Percentiles rank a stretch among this genome's conserved stretches.
phyloP scores from a whole-genome alignment of 2,329 filamentous ascomycete species.

The Cladophialophora exuberans region DNA sequence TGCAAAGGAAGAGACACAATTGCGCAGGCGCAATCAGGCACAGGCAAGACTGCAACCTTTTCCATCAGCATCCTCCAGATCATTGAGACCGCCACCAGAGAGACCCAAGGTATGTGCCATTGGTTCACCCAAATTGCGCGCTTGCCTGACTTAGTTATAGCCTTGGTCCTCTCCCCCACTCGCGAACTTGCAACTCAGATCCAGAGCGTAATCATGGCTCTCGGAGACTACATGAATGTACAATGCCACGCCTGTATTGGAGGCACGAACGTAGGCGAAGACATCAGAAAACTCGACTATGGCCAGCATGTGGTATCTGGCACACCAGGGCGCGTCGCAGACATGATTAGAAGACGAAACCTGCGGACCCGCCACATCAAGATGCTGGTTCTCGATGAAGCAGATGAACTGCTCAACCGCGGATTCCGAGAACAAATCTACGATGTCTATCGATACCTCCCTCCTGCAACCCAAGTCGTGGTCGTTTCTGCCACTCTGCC shows the following conservation, averaged over 20 bases:
- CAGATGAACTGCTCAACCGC: conserved; percentile 81
- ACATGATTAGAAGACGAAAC: conserved; percentile 77
- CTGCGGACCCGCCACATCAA: conserved; percentile 75
- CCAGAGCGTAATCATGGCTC: conserved; percentile 97
- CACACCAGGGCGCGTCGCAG: conserved; percentile 92
- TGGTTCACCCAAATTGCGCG: background rate
- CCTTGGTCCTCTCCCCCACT: conserved; percentile 91
- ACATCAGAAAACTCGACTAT: conserved; percentile 96
- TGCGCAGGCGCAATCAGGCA: conserved; percentile 95
- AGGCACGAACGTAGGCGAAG: conserved; percentile 95
- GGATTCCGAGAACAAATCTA: conserved; percentile 99
- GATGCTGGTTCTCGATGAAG: conserved; percentile 77
- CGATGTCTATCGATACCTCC: conserved; percentile 96
- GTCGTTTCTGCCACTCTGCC: conserved; percentile 95
- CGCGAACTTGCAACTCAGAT: conserved; percentile 98
- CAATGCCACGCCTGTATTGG: conserved; percentile 99
- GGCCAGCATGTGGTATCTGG: conserved; percentile 97
- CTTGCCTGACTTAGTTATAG: conserved; percentile 43
- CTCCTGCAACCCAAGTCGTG: conserved; percentile 96
- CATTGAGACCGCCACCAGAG: conserved; percentile 88
- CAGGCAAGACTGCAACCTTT: conserved; percentile 95
- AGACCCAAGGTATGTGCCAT: conserved; percentile 68
- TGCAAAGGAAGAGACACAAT: conserved; percentile 99
- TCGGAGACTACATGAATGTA: conserved; percentile 99
- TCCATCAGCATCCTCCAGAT: conserved; percentile 95